Conservation (phyloP, 192 early-diverging fungal genomes). For the Ambispora gerdemannii region DNA sequence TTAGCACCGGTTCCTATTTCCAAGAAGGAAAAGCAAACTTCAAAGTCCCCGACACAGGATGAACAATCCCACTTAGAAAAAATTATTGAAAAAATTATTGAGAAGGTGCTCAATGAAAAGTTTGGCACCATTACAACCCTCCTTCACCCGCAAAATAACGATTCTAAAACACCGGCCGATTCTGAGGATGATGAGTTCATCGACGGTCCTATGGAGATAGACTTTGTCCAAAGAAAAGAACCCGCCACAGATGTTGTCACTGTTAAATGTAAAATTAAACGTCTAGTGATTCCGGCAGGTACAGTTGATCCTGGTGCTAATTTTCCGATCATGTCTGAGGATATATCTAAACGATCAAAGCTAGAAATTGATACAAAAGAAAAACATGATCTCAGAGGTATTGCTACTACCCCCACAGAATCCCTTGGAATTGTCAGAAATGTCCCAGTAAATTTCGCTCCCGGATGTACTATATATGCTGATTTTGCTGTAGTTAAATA, state of each 20-base stretch:
- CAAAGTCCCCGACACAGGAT: no score
- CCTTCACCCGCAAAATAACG: neutral
- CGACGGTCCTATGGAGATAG: neutral
- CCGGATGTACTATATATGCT: no score
- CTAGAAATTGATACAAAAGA: neutral
- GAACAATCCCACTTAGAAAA: neutral
- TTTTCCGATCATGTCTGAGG: neutral
- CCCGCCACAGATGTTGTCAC: neutral
- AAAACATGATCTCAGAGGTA: no score
- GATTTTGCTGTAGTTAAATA: no score
- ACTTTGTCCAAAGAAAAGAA: constrained; percentile 19
- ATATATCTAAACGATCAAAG: neutral
- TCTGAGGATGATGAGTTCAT: neutral
- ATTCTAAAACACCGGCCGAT: neutral
- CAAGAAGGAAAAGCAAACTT: no score
- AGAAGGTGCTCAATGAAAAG: neutral
- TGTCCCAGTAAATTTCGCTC: no score
- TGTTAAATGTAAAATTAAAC: constrained; percentile 10
- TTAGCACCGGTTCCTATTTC: no score
- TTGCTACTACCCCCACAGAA: no score
- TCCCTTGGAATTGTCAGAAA: no score
- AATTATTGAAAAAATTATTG: neutral
- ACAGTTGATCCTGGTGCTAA: neutral
- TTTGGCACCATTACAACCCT: constrained; percentile 1
- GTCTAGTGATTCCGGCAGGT: constrained; percentile 1